Conservation (phyloP, 441 rosid species). For the Adansonia gregorii region DNA sequence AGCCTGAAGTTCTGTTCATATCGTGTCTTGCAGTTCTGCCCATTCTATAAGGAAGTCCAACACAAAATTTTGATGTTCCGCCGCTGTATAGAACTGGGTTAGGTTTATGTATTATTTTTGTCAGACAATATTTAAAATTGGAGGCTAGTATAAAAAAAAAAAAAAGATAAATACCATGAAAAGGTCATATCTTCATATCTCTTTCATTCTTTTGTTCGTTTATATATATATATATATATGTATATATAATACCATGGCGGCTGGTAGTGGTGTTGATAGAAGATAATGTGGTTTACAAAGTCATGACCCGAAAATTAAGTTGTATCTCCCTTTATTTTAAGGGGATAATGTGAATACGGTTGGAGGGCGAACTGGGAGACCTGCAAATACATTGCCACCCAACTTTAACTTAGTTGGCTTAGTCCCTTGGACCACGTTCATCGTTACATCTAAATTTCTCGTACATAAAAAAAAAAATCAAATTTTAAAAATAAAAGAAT, state of each 20-base stretch:
- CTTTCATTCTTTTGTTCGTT: neutral
- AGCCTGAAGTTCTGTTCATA: neutral
- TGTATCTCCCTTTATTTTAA: neutral
- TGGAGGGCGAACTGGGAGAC: too few species aligned
- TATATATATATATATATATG: neutral
- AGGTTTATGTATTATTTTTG: neutral
- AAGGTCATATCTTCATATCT: neutral
- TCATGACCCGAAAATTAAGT: neutral
- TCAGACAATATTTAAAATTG: neutral
- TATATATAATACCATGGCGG: neutral
- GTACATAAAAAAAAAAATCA: too few species aligned
- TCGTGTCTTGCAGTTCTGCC: neutral
- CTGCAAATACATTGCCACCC: neutral
- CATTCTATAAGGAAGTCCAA: neutral
- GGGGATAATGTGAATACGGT: too few species aligned
- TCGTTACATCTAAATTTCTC: neutral
- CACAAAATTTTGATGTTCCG: neutral
- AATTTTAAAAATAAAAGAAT: too few species aligned
- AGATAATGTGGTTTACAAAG: neutral
- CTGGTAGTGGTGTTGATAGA: neutral
- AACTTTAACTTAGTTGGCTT: neutral
- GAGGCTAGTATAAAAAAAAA: neutral
- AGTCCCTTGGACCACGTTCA: slow-evolving; percentile 5
- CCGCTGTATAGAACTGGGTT: neutral
- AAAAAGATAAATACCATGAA: neutral